These are phyloP conservation scores for Tribonema minus DNA, from an alignment of 108 stramenopile species.

Conservation along the genomic window DNA sequence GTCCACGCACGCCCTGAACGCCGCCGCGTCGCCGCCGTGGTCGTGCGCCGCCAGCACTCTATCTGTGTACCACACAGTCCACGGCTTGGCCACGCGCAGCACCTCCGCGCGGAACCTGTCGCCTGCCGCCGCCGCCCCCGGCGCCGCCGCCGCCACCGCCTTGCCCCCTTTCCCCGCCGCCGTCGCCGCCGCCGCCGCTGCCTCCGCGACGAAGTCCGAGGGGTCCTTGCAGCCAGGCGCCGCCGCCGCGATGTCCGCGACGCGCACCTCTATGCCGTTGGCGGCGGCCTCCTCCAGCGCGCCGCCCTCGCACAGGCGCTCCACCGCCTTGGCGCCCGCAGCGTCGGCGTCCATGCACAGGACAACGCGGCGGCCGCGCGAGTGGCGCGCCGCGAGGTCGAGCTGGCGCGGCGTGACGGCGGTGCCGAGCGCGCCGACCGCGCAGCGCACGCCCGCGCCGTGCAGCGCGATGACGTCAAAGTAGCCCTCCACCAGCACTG, in stretches of 20 bases:
- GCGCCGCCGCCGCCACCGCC: not conserved
- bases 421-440: constrained; percentile 82
- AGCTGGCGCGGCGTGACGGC: constrained; percentile 73
- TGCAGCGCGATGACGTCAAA: constrained; percentile 82
- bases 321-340: constrained; percentile 73
- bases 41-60: constrained; percentile 30
- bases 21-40: constrained; percentile 5
- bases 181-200: too few species aligned
- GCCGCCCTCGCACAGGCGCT: constrained; percentile 64
- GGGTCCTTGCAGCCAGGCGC: constrained; percentile 69
- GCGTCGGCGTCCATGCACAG: constrained; percentile 81
- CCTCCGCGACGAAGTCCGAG: constrained; percentile 69
- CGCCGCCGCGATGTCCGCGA: constrained; percentile 65
- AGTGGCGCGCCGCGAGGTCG: constrained; percentile 42
- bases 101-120: constrained; percentile 10
- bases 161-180: constrained; percentile 44
- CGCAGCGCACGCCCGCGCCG: constrained; percentile 68
- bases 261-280: constrained; percentile 58
- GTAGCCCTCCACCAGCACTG: constrained; percentile 84
- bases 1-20: constrained; percentile 17
- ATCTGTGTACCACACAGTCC: constrained; percentile 20
- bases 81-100: constrained; percentile 1
- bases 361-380: constrained; percentile 60
- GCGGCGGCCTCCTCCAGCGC: constrained; percentile 41
- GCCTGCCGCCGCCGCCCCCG: too few species aligned